Evolutionary conservation across 2,329 filamentous ascomycete species (phyloP), one percentile per base, ranked within the genome.

Genomic region (Sodiomyces alkalinus): DNA sequence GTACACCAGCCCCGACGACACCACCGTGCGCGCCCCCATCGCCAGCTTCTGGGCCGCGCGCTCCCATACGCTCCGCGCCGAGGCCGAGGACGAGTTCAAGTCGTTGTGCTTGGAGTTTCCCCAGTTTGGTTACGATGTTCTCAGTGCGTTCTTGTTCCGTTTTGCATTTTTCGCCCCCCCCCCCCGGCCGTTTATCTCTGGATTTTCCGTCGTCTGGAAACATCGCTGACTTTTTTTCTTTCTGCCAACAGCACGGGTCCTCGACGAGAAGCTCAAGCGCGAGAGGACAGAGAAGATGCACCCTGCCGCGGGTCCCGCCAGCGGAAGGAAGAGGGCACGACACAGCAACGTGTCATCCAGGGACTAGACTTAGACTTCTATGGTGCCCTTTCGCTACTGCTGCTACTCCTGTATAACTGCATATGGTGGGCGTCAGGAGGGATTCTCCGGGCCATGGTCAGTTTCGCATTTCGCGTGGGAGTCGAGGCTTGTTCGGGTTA

Each of bases 121-220:
- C 12, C 79, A 92, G 48, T 94, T 94, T 48, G 80, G 80, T 46
- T 94, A 86, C 58, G 86, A 94, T 52, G 80, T 96, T 31, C 69
- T 94, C 34, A 85, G 73, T 82, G 61, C 22, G 17, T 27, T n/a
- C n/a, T n/a, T n/a, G n/a, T n/a, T n/a, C n/a, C n/a, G n/a, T n/a
- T n/a, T n/a, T n/a, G n/a, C n/a, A n/a, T n/a, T n/a, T n/a, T n/a
- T n/a, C n/a, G 16, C 11, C 17, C 36, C 35, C 19, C 27, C 22
- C 16, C 6, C 7, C 13, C 6, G 5, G 10, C 10, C 11, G n/a
- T 5, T 15, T 26, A 8, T 17, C 12, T n/a, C 11, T 27, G n/a
- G n/a, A n/a, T n/a, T n/a, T n/a, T n/a, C n/a, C n/a, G n/a, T n/a
- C n/a, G n/a, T n/a, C n/a, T n/a, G n/a, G n/a, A n/a, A n/a, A n/a